These are phyloP conservation scores for Pythium myriotylum DNA, from an alignment of 352 stramenopile species.

Conservation along the genomic window DNA sequence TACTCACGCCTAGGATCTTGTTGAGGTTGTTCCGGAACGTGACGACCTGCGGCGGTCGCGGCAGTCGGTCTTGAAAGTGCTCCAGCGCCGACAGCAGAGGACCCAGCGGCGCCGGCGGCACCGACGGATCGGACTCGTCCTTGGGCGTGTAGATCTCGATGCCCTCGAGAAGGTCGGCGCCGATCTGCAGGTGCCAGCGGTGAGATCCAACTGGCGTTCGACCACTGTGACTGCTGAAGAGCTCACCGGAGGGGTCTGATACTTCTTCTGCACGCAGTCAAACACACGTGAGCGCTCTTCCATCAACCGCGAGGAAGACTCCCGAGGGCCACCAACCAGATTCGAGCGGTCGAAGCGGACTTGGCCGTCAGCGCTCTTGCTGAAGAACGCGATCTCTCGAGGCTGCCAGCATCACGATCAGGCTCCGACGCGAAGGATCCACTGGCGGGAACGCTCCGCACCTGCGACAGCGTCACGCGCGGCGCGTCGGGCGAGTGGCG, in stretches of 20 bases:
- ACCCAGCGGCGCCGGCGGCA: conserved; percentile 48
- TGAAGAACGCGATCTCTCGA: conserved; percentile 66
- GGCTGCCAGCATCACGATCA: conserved; percentile 36
- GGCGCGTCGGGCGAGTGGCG: conserved; percentile 1
- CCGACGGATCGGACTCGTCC: conserved; percentile 46
- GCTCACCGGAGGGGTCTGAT: conserved; percentile 29
- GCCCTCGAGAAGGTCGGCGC: conserved; percentile 60
- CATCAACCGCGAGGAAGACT: background rate
- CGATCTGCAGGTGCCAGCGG: conserved; percentile 32
- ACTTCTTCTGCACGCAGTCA: conserved; percentile 2
- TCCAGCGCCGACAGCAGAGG: conserved; percentile 50
- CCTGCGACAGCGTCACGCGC: conserved; percentile 28
- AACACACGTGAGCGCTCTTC: background rate
- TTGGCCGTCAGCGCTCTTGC: conserved; percentile 44
- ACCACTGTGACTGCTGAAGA: background rate
- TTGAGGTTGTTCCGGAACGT: conserved; percentile 85
- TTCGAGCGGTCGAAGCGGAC: conserved; percentile 68
- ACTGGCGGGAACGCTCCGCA: background rate
- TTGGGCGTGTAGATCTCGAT: conserved; percentile 56
- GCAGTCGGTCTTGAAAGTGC: conserved; percentile 40
- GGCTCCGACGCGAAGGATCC: background rate
- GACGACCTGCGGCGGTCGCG: conserved; percentile 50
- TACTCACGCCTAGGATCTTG: conserved; percentile 75
- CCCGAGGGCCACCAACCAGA: conserved; percentile 36
- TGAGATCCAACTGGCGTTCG: background rate